Evolutionary conservation across 2,329 filamentous ascomycete species (phyloP).

Genomic region (Aureobasidium pullulans): DNA sequence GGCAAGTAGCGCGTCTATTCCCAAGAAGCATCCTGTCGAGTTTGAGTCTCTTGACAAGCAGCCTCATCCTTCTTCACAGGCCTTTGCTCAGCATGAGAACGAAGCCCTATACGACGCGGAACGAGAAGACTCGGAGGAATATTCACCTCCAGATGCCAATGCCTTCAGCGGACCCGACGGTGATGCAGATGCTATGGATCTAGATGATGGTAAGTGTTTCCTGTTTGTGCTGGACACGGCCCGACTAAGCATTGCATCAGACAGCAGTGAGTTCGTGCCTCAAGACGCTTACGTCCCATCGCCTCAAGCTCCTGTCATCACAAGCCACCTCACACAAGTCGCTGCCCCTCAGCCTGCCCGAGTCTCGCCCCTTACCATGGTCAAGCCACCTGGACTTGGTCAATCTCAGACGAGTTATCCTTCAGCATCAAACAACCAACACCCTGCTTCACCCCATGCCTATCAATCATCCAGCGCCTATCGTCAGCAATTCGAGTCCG

Average conservation of each 20-base stretch:
- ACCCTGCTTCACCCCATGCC: conserved; percentile 15
- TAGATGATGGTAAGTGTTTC: conserved; percentile 17
- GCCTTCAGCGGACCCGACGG: conserved; percentile 20
- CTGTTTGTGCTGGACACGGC: conserved; percentile 16
- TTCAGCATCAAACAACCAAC: conserved; percentile 20
- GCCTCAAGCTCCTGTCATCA: conserved; percentile 55
- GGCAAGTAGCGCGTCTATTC: conserved; percentile 10
- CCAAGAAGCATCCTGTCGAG: background rate
- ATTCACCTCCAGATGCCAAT: conserved; percentile 39
- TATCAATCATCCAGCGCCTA: conserved; percentile 3
- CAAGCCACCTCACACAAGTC: conserved; percentile 54
- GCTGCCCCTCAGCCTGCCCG: conserved; percentile 70
- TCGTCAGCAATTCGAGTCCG: conserved; percentile 18
- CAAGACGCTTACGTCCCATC: conserved; percentile 24
- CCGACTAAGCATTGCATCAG: conserved; percentile 15
- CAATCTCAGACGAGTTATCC: conserved; percentile 34
- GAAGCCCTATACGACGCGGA: conserved; percentile 19
- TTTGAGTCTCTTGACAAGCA: conserved; percentile 9
- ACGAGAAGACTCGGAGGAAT: conserved; percentile 36
- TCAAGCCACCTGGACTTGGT: conserved; percentile 45
- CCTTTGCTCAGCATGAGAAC: conserved; percentile 1
- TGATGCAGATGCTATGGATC: conserved; percentile 14
- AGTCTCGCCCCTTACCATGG: conserved; percentile 50
- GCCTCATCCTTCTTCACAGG: background rate
- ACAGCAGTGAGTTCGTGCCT: conserved; percentile 14